phyloP scores from a whole-genome alignment of 345 rosid species.

The Lenwebbia sp. region DNA sequence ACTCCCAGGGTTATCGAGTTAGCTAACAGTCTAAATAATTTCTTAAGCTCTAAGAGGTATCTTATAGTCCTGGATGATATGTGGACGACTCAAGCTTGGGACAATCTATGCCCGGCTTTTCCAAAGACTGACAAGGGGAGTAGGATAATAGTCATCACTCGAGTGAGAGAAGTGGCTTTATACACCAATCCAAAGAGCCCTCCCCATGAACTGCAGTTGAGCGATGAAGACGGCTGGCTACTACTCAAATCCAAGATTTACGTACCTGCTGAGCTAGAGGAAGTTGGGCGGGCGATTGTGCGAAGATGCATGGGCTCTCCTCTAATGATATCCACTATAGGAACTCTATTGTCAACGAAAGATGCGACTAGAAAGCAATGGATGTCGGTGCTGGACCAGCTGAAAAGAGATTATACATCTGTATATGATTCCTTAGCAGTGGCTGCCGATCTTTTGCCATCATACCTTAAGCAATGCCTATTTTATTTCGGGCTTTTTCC shows the following conservation, averaged over 20 bases:
- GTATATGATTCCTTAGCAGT: neutral
- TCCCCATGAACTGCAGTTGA: neutral
- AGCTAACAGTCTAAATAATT: neutral
- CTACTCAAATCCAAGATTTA: neutral
- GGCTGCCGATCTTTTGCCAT: neutral
- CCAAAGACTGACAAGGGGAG: neutral
- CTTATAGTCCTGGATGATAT: neutral
- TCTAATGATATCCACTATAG: neutral
- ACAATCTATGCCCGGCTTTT: fast-evolving
- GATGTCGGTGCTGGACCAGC: fast-evolving
- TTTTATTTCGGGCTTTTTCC: neutral
- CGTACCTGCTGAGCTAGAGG: neutral
- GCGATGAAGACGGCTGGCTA: neutral
- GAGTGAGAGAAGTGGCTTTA: neutral
- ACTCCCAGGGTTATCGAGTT: fast-evolving
- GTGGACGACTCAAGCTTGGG: neutral
- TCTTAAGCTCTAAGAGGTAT: neutral
- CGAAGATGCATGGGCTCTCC: neutral
- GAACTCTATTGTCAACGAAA: fast-evolving
- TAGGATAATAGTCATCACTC: neutral
- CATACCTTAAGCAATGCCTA: neutral
- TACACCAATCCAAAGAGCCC: neutral
- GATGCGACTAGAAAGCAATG: fast-evolving
- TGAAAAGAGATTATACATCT: fast-evolving
- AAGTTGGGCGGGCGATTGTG: neutral